phyloP scores from a whole-genome alignment of 306 rosid species.

The Betula pendula region DNA sequence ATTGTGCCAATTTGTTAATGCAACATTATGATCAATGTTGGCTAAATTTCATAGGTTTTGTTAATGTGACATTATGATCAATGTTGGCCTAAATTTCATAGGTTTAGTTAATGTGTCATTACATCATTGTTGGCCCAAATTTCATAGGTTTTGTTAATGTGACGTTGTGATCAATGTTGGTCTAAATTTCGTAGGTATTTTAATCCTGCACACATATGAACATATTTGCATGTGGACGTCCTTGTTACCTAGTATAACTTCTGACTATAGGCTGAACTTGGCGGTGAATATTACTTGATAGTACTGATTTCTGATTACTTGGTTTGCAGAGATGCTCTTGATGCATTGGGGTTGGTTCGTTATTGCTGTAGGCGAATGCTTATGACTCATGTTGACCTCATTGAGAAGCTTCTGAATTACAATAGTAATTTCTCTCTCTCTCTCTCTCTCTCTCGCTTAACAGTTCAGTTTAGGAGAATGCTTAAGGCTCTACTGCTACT shows the following conservation, averaged over 20 bases:
- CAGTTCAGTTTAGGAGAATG: neutral
- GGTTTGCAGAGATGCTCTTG: conserved; percentile 80
- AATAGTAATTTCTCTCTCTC: conserved; percentile 51
- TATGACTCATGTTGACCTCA: conserved; percentile 97
- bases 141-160: no score
- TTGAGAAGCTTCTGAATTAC: conserved; percentile 95
- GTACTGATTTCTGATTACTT: conserved; percentile 22
- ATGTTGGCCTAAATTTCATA: neutral
- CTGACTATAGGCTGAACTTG: neutral
- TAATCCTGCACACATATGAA: no score
- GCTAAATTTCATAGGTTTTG: neutral
- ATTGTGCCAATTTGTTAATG: neutral
- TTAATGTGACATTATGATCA: neutral
- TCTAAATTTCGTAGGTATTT: no score
- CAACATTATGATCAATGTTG: neutral
- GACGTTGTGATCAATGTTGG: no score
- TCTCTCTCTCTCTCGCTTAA: neutral
- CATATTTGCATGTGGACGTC: neutral
- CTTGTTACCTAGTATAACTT: neutral
- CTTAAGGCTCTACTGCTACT: neutral
- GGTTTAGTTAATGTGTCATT: no score
- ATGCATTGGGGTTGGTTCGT: conserved; percentile 87
- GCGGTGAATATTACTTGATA: neutral
- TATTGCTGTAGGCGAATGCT: conserved; percentile 96
- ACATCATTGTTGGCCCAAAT: no score